Conservation (phyloP, 75 land plant genomes). For the Picea sitchensis region DNA sequence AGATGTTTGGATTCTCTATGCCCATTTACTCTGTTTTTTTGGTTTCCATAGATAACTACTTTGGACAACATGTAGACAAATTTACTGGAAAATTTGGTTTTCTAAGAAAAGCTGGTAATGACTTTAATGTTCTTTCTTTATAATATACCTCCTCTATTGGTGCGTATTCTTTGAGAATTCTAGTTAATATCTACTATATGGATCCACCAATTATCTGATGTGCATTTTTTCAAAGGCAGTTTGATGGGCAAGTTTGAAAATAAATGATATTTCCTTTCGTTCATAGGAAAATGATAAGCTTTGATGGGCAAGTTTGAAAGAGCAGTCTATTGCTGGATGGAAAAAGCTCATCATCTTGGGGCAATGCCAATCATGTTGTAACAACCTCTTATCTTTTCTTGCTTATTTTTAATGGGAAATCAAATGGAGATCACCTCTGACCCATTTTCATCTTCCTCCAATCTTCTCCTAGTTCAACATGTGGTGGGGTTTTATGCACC, state of each 20-base stretch:
- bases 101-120: not conserved
- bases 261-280: not conserved
- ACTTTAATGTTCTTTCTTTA: not conserved
- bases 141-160: not conserved
- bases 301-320: too few relatives aligned
- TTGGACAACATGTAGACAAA: not conserved
- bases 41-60: not conserved
- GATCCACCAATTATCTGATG: not conserved
- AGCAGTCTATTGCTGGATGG: not conserved
- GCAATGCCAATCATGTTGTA: not conserved
- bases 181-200: not conserved
- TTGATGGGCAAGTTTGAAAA: not conserved
- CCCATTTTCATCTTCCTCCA: not conserved
- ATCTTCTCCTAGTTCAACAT: not conserved
- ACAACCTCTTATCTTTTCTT: not conserved
- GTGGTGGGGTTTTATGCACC: not conserved
- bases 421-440: not conserved
- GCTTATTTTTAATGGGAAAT: not conserved
- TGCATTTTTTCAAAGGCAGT: not conserved
- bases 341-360: not conserved
- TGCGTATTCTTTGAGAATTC: not conserved
- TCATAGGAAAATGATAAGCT: not conserved
- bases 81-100: too few relatives aligned
- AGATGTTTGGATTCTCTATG: not conserved
- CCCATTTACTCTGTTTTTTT: not conserved